These are phyloP conservation scores for Paramecium caudatum DNA, from an alignment of 73 alveolate species.

Conservation along the genomic window DNA sequence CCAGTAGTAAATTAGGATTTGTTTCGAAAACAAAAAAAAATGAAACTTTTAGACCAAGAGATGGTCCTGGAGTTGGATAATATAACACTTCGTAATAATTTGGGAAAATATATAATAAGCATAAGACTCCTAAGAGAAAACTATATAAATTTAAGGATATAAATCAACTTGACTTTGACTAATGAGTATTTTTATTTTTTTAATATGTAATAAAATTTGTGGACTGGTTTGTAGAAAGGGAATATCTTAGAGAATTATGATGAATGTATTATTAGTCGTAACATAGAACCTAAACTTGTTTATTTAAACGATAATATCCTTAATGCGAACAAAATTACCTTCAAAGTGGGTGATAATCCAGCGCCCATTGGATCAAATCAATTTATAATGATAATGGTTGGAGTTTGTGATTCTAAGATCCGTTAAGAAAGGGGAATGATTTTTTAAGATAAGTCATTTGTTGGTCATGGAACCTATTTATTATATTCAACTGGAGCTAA, in stretches of 20 bases:
- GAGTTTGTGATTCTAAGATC: not conserved
- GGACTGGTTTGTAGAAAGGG: constrained; percentile 30
- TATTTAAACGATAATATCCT: not conserved
- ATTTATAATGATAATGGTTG: not conserved
- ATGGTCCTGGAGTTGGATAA: constrained; percentile 67
- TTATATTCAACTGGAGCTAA: not conserved
- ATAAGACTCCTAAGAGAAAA: not conserved
- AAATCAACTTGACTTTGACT: constrained; percentile 29
- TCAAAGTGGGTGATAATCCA: not conserved
- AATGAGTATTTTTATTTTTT: constrained; percentile 9
- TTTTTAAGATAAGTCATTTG: constrained; percentile 19
- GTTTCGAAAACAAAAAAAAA: not conserved
- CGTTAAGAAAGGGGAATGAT: constrained; percentile 35
- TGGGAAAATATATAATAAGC: constrained; percentile 47
- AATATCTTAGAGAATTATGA: not conserved
- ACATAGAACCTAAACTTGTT: not conserved
- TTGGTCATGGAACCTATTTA: constrained; percentile 35
- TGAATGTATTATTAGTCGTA: not conserved
- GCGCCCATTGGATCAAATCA: too few relatives aligned
- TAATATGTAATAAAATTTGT: too few relatives aligned
- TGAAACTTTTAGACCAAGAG: constrained; percentile 35
- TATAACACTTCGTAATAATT: not conserved
- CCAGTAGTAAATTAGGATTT: not conserved
- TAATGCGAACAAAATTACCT: not conserved
- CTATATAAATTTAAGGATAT: not conserved